phyloP scores from a whole-genome alignment of 306 rosid genomes.

The Pyrus pyrifolia region DNA sequence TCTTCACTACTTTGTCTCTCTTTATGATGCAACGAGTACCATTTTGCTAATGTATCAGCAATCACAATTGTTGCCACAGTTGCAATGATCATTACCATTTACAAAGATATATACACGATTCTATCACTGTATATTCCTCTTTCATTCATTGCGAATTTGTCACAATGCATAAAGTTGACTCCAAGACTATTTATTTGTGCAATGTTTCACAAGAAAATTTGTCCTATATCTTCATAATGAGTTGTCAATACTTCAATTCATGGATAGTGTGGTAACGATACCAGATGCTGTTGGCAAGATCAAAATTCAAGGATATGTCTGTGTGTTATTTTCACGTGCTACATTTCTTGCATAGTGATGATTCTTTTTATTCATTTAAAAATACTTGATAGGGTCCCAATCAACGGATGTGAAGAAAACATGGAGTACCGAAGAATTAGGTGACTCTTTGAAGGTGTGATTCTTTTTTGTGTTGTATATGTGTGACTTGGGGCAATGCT shows the following conservation, averaged over 20 bases:
- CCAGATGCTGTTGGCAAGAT: background rate
- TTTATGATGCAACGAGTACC: background rate
- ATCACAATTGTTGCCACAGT: background rate
- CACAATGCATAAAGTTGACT: background rate
- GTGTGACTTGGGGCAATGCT: background rate
- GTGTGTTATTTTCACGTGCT: background rate
- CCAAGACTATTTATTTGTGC: background rate
- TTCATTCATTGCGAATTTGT: background rate
- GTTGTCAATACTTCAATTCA: background rate
- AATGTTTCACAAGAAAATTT: background rate
- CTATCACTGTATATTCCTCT: background rate
- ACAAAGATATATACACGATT: background rate
- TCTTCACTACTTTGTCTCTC: background rate
- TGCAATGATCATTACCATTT: background rate
- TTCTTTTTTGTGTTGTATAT: background rate
- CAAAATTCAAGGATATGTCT: background rate
- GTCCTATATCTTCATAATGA: background rate
- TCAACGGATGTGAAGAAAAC: conserved; percentile 23
- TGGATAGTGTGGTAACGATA: background rate
- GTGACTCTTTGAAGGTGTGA: conserved; percentile 57
- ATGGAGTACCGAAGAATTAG: conserved; percentile 34
- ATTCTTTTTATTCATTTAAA: background rate
- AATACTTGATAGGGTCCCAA: conserved; percentile 19
- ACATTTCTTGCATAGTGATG: background rate
- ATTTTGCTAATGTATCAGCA: background rate